Evolutionary conservation across 1,284 basidiomycete genomes (phyloP).

Genomic region (Cryptococcus sp.): DNA sequence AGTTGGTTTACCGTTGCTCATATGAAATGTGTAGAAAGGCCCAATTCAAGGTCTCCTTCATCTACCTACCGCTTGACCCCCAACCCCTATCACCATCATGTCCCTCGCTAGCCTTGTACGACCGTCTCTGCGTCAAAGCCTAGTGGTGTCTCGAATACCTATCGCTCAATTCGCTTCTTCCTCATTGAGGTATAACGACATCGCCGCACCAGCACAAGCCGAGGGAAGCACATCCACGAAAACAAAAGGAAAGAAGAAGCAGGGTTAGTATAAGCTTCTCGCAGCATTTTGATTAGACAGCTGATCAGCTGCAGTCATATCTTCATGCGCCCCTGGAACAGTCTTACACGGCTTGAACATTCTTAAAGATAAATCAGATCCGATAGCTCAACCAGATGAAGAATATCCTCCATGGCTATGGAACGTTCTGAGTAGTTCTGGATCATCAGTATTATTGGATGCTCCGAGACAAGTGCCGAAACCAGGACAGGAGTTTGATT

Average conservation of each 20-base stretch:
- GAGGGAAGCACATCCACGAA: background rate
- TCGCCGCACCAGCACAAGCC: background rate
- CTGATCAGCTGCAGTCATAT: slow-evolving; percentile 20
- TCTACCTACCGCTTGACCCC: too few species aligned
- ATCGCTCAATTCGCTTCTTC: slow-evolving; percentile 2
- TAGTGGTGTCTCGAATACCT: background rate
- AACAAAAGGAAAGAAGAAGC: background rate
- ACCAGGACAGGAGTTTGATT: slow-evolving; percentile 23
- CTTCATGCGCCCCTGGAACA: slow-evolving; percentile 63
- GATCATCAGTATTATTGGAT: slow-evolving; percentile 9
- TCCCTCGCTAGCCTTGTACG: too few species aligned
- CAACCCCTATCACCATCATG: too few species aligned
- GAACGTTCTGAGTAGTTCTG: slow-evolving; percentile 56
- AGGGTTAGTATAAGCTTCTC: background rate
- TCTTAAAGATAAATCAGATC: slow-evolving; percentile 73
- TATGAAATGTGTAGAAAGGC: too few species aligned
- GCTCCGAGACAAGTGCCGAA: slow-evolving; percentile 1
- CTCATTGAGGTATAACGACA: background rate
- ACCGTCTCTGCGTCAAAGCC: too few species aligned
- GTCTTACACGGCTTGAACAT: slow-evolving; percentile 72
- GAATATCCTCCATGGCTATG: slow-evolving; percentile 89
- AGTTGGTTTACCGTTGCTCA: too few species aligned
- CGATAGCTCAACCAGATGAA: slow-evolving; percentile 73
- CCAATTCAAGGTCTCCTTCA: too few species aligned
- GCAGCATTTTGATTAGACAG: background rate